Base-by-base conservation (phyloP, 2,329 filamentous ascomycete genomes). In the Daldinia eschscholtzii region DNA sequence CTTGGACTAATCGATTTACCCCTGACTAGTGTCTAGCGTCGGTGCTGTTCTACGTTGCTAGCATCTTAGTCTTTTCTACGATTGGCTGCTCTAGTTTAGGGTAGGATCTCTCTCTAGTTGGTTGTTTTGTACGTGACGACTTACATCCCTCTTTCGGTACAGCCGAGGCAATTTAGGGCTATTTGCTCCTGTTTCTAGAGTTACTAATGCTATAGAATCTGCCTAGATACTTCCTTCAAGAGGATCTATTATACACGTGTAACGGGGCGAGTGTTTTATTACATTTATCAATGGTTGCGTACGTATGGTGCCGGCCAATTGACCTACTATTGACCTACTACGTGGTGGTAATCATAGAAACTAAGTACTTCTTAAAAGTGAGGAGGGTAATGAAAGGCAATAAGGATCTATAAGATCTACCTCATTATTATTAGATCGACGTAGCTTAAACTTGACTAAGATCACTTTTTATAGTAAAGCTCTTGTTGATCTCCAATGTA, bases 21-120 rank as follows among this genome's bases (percentile, higher is more conserved):
- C 67, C 67, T 69, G 67, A 61, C 59, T 69, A 64, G 59, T 57
- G 6, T 39, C 48, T 64, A 64, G 60, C 59, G 50, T 67, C 33
- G 33, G 48, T 60, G 23, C 18, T 41, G 13, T 50, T 57, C 15
- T 35, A 41, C 48, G 30, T 60, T 60, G 56, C 48, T 58, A 28
- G 33, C 12, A 2, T 6, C 13, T 13, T 50, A 56, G 35, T 26
- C 60, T 48, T 57, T 33, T 23, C 20, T 33, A 20, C 37, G 48
- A 56, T 59, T 56, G 55, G 53, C 39, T 33, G 23, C 12, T 26
- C 53, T 23, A 26, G 7, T 37, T 35, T 39, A 26, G 46, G 35
- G 39, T 44, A 28, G 28, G 20, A 5, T 57, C 41, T 50, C 18
- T 50, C 30, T 50, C 6, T 23, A 58, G 37, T 33, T 12, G 26